A percentile compares a stretch with the other conserved stretches of the same genome.
Conservation (phyloP, 1,284 basidiomycete species). For the Bothia castanella region DNA sequence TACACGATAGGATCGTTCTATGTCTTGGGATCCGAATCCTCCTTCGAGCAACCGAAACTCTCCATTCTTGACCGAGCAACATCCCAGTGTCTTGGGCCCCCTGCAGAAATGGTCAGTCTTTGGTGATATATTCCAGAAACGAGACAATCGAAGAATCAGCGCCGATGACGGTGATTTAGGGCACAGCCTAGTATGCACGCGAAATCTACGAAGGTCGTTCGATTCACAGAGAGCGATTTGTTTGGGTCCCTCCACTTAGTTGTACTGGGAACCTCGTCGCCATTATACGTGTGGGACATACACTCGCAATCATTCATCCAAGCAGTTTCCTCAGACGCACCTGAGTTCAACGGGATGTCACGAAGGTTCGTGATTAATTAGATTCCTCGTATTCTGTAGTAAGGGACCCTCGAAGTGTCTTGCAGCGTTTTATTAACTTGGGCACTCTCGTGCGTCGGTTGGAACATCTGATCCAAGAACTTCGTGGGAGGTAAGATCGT, state of each 20-base stretch:
- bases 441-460: conserved; percentile 63
- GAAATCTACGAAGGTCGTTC: conserved; percentile 36
- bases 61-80: conserved; percentile 65
- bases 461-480: conserved; percentile 45
- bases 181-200: conserved; percentile 44
- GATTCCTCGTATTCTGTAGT: not conserved
- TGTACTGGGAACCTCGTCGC: conserved; percentile 62
- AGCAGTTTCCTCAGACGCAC: conserved; percentile 27
- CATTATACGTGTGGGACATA: conserved; percentile 58
- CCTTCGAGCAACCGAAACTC: conserved; percentile 38
- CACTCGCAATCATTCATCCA: conserved; percentile 48
- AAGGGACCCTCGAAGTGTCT: conserved; percentile 39
- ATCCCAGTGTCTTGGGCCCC: conserved; percentile 45
- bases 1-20: conserved; percentile 38
- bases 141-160: not conserved
- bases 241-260: conserved; percentile 50
- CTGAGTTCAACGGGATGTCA: conserved; percentile 46
- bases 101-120: conserved; percentile 54
- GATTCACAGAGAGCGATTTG: conserved; percentile 46
- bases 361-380: conserved; percentile 42
- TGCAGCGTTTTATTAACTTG: conserved; percentile 58
- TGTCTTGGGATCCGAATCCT: conserved; percentile 61
- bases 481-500: conserved; percentile 43
- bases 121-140: not conserved
- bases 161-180: conserved; percentile 24